Evolutionary conservation across 768 basidiomycete genomes (phyloP).

Genomic region (Lactarius sanguifluus): DNA sequence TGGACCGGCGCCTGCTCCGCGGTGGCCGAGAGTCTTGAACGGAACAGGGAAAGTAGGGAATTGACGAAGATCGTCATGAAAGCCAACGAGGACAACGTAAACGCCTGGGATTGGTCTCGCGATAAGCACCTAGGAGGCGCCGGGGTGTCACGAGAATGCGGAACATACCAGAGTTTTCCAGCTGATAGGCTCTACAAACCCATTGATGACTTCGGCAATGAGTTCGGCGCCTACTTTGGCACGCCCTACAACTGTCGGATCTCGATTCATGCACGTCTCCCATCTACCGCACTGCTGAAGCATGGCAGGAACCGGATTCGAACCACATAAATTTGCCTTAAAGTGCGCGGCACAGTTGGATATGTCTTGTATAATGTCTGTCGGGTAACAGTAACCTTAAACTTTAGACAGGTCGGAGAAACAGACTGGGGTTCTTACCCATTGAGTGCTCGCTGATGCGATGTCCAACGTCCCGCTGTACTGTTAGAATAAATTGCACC

Average conservation of each 20-base stretch:
- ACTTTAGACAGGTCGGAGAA: conserved; percentile 15
- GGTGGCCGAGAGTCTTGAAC: conserved; percentile 55
- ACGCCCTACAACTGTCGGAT: conserved; percentile 85
- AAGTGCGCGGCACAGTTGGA: conserved; percentile 78
- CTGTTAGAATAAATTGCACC: conserved; percentile 83
- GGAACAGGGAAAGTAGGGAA: conserved; percentile 74
- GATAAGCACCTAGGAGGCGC: conserved; percentile 23
- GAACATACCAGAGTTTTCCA: conserved; percentile 89
- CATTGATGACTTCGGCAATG: conserved; percentile 93
- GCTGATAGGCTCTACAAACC: conserved; percentile 95
- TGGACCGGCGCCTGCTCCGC: conserved; percentile 28
- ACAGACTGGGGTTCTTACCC: conserved; percentile 50
- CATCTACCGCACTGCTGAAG: conserved; percentile 80
- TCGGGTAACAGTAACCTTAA: conserved; percentile 7
- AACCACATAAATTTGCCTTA: conserved; percentile 79
- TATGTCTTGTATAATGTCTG: conserved; percentile 93
- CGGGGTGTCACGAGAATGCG: conserved; percentile 16
- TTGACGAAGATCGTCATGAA: conserved; percentile 82
- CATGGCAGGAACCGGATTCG: conserved; percentile 83
- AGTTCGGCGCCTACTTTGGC: conserved; percentile 91
- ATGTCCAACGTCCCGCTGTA: conserved; percentile 87
- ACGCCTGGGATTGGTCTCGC: conserved; percentile 47
- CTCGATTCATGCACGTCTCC: conserved; percentile 95
- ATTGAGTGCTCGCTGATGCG: conserved; percentile 85
- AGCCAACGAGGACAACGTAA: conserved; percentile 71